Percentiles rank a stretch among this genome's conserved stretches.
These are phyloP conservation scores for Trichoderma sp. DNA, from an alignment of 2,329 filamentous ascomycete species.

Conservation along the genomic window DNA sequence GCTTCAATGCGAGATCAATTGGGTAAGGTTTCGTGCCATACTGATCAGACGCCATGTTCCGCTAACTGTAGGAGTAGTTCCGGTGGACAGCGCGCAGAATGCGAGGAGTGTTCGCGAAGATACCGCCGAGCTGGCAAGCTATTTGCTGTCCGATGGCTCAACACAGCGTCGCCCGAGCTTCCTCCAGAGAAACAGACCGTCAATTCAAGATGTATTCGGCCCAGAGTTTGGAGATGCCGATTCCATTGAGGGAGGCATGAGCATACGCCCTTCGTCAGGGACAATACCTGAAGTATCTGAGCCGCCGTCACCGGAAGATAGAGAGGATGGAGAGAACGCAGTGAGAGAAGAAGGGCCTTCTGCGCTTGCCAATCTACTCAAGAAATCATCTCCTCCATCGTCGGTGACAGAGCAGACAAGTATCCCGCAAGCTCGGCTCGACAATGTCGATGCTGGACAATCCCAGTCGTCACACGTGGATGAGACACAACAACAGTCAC, in stretches of 20 bases:
- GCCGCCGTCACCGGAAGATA: slow-evolving; percentile 30
- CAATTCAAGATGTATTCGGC: slow-evolving; percentile 30
- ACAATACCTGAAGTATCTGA: slow-evolving; percentile 63
- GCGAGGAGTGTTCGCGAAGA: slow-evolving; percentile 79
- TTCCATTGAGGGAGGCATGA: slow-evolving; percentile 26
- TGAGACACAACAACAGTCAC: slow-evolving; percentile 16
- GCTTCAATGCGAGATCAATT: slow-evolving; percentile 59
- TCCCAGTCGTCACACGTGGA: slow-evolving; percentile 6
- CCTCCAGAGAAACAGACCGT: slow-evolving; percentile 38
- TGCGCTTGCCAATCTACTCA: slow-evolving; percentile 50
- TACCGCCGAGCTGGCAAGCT: slow-evolving; percentile 81
- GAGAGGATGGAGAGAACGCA: slow-evolving; percentile 18
- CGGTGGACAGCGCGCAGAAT: slow-evolving; percentile 68
- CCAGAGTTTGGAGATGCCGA: slow-evolving; percentile 27
- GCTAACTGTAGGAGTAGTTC: slow-evolving; percentile 36
- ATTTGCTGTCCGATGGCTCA: slow-evolving; percentile 67
- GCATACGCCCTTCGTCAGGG: slow-evolving; percentile 37
- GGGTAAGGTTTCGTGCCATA: slow-evolving; percentile 42
- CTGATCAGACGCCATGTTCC: neutral
- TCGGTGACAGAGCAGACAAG: slow-evolving; percentile 27
- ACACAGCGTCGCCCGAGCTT: slow-evolving; percentile 46
- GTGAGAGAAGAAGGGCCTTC: slow-evolving; percentile 36
- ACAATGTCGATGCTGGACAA: neutral
- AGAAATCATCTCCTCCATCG: slow-evolving; percentile 48
- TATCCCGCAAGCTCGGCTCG: slow-evolving; percentile 13